Evolutionary conservation across 73 alveolate species (phyloP), one percentile per base, ranked within the genome.

Genomic region (Urostyla sp.): DNA sequence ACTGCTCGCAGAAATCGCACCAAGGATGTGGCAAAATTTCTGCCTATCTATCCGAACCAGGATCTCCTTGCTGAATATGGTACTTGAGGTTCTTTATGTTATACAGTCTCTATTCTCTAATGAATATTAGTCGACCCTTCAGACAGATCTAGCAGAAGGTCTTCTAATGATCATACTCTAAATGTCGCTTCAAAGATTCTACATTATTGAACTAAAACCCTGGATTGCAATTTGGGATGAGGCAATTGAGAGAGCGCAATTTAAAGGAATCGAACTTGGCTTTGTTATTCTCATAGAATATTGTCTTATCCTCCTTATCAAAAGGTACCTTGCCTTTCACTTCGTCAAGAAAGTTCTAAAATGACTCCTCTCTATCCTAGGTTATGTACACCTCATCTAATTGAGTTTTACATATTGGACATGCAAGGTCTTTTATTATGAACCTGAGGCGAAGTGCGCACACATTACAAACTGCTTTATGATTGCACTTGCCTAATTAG

Each of bases 11-110:
- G 35, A 72, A 83, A 30, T 83, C 84, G 48, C 91, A 83, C 76
- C 84, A 83, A 15, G 91, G 91, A 50, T 83, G 91, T n/a, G 91
- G 91, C 16, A 54, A 23, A 34, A 83, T 83, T 43, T 83, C 87
- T 0, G 91, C 91, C 30, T 67, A 26, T 10, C 43, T 60, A 24
- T 72, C 91, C 18, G 31, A 57, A 56, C 85, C 91, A 6, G 75
- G 87, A 48, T 83, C 91, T 2, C 91, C 91, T 31, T 51, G 30
- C 23, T 83, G 67, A 45, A 83, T 83, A 53, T 83, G 91, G 46
- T 55, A 55, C 13, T 48, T 37, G 24, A 83, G 21, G n/a, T 37
- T 34, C 52, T 83, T 83, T 52, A 38, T 37, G 52, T 38, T 35
- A 49, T 83, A 83, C 27, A 77, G 76, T 58, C 59, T 83, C 45